Evolutionary conservation across 2,329 filamentous ascomycete species (phyloP), one percentile per base, ranked within the genome.

Genomic region (Stachybotrys chlorohalonatus): DNA sequence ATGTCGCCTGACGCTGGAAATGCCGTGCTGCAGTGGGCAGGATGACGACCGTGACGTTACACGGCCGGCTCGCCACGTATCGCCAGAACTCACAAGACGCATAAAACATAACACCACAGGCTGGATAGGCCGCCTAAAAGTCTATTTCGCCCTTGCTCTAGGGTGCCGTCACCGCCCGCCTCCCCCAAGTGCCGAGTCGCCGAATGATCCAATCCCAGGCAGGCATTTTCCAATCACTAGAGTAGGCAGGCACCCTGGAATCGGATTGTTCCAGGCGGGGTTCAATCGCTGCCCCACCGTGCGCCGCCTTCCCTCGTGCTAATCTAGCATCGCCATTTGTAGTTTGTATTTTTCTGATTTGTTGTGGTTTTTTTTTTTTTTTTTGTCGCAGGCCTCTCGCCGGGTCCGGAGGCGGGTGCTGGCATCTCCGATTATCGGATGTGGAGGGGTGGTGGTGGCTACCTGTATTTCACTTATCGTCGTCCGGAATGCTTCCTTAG

Each of bases 381-480:
- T 65, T 62, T 62, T 63, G 63, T 62, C 62, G 63, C 63, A 63
- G 60, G 59, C 59, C 59, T 60, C 57, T 63, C 48, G 53, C 13
- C 56, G 59, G 56, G 53, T 60, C 60, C 56, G 62, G 61, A 63
- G 36, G 24, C 62, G 61, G 62, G 60, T 62, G 60, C 57, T 52
- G 56, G 57, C 54, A 53, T 53, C 64, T 66, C 64, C 64, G 64
- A 66, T 66, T 50, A 66, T 66, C 64, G 64, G 64, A 66, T 42
- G 36, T 42, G 24, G 24, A 24, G 24, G 24, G 24, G 24, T 24
- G 24, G 24, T 24, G 24, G 24, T 24, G 24, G 24, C 24, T 24
- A 24, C 24, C 24, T 24, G 4, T 42, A 42, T 5, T 13, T 42
- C 36, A 42, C 36, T 24, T 42, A 42, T 42, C 36, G 36, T 42